Evolutionary conservation across 768 basidiomycete genomes (phyloP).

Genomic region (Hemileccinum rubropunctum): DNA sequence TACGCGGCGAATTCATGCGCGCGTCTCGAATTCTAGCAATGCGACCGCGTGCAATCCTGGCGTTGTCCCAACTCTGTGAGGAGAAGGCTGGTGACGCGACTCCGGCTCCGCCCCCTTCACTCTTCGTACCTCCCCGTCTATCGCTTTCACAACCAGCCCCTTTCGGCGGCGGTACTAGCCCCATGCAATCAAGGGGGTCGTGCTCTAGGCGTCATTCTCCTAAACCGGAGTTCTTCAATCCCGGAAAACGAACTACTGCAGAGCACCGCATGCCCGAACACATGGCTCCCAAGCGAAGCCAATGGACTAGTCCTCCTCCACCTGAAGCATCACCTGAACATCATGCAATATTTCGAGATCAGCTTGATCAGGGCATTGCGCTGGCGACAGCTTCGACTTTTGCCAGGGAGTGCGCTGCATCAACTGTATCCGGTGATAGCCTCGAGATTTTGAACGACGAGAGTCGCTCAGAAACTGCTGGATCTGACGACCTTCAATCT

Average conservation of each 20-base stretch:
- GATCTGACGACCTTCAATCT: constrained; percentile 69
- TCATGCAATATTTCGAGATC: constrained; percentile 63
- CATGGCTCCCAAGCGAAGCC: constrained; percentile 76
- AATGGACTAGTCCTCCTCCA: constrained; percentile 86
- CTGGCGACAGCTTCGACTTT: constrained; percentile 65
- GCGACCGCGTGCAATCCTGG: constrained; percentile 76
- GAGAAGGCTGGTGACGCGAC: constrained; percentile 63
- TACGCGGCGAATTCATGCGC: constrained; percentile 98
- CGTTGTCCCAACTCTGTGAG: constrained; percentile 87
- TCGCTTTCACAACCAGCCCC: constrained; percentile 64
- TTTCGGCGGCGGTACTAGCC: constrained; percentile 63
- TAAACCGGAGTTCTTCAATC: constrained; percentile 45
- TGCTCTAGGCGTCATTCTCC: constrained; percentile 53
- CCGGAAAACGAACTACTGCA: constrained; percentile 32
- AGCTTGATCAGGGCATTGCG: constrained; percentile 62
- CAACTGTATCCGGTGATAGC: constrained; percentile 59
- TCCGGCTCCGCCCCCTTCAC: constrained; percentile 37
- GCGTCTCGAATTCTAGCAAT: constrained; percentile 80
- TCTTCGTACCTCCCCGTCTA: constrained; percentile 46
- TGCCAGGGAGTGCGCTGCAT: constrained; percentile 51
- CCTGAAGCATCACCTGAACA: constrained; percentile 68
- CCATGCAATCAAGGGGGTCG: constrained; percentile 47
- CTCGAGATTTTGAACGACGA: constrained; percentile 64
- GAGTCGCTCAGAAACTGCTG: constrained; percentile 52
- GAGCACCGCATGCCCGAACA: constrained; percentile 52